Evolutionary conservation across 2,329 filamentous ascomycete species (phyloP), one percentile per base, ranked within the genome.

Genomic region (Ophioceras dolichostomum): DNA sequence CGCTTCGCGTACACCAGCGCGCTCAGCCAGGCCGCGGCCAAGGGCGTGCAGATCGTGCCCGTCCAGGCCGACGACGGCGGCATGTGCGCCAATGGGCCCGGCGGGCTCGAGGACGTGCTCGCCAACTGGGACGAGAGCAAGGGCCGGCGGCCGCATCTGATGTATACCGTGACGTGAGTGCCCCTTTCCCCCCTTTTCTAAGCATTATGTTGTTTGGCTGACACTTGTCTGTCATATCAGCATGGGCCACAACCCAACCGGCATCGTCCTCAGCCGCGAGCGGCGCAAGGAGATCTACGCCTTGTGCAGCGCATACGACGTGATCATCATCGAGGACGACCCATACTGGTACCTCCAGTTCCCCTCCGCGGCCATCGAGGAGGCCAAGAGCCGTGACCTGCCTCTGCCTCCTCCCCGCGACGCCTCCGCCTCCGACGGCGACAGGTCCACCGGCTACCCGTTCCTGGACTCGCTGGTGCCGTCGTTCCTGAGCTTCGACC

Each of bases 331-430:
- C 43, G 89, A 96, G 58, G 89, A 96, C 49, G 88, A 95, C 44
- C 89, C 89, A 5, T 95, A 95, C 63, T 95, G 86, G 84, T 89
- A 91, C 56, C 68, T 96, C 8, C 89, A 95, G 55, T 95, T 76
- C 57, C 85, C 86, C 0, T 83, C 83, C 1, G 79, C 83, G 0
- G 71, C 64, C 37, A 33, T 52, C 19, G 58, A 59, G 34, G 63
- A 74, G 52, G 64, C 72, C 47, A 64, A 67, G 49, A 64, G 68
- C 14, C 57, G 67, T 28, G 54, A 55, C 37, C 48, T 47, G 38
- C 55, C 55, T 33, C 49, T 40, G 42, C 48, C 41, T 52, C 60
- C 49, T 50, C 55, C 42, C 26, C 16, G 19, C 60, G 38, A 48
- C 46, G 45, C 43, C 39, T 38, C 47, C 45, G 39, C 43, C 28